Base-by-base conservation (phyloP, 1,284 basidiomycete genomes). In the Cryptococcus hybrid region DNA sequence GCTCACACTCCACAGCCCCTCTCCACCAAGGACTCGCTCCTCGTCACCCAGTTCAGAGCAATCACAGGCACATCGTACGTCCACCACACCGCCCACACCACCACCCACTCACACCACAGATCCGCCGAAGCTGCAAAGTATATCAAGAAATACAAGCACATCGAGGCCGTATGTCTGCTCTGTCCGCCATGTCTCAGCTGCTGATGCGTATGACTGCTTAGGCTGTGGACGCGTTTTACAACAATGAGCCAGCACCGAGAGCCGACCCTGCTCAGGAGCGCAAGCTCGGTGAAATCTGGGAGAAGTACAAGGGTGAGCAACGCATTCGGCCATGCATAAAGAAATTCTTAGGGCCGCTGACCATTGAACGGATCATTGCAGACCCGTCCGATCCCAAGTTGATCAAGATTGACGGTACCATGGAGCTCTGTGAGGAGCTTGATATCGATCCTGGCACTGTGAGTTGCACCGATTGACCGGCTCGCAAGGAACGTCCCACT, bases 371-470 rank as follows among this genome's bases (percentile, higher is more conserved):
- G 34, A 47, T 47, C 13, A 34, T 12, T 7, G 9, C 51, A 76
- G 74, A 77, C 56, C 54, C 69, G 7, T 65, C 71, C 3, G 62
- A 74, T 49, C 62, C 75, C n/a, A 67, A 69, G 51, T 58, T 76
- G 39, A 76, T 79, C 59, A 79, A 67, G 51, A 78, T 79, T n/a
- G 76, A 79, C 7, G 74, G 75, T 30, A 78, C 77, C 34, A 69
- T 77, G 69, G 56, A 65, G 48, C 58, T 77, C 15, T 79, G 76
- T 54, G 58, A 68, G 36, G 75, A 75, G 56, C 63, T 79, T 34
- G 77, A 61, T 2, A 73, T 79, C 46, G 75, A 76, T 62, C 77
- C 77, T 7, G 59, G 60, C 42, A 74, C 70, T 42, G 71, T 75
- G 42, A 68, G 73, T 61, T 30, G 30, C 30, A 4, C 30, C 30